Evolutionary conservation across 495 filamentous ascomycete genomes (phyloP).

Genomic region (Xylaria palmicola): DNA sequence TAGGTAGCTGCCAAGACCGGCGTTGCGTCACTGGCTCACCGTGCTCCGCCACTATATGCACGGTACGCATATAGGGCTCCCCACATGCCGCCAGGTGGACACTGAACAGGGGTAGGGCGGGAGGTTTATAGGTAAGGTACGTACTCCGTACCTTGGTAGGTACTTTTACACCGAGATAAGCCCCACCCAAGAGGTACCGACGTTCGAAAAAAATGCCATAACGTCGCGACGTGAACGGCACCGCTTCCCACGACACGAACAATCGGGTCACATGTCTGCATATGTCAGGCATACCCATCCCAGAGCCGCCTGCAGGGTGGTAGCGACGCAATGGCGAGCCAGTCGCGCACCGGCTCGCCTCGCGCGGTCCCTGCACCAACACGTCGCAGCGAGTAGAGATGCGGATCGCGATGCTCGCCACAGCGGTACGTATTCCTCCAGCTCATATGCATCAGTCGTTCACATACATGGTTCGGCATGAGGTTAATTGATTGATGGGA

Average conservation of each 20-base stretch:
- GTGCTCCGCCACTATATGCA: no score
- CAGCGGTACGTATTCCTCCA: not conserved
- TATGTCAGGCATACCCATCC: slow-evolving; percentile 29
- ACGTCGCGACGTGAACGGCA: not conserved
- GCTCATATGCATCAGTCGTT: no score
- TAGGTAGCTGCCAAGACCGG: not conserved
- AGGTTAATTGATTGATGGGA: no score
- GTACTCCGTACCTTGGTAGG: no score
- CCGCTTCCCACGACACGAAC: slow-evolving; percentile 11
- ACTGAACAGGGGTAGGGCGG: not conserved
- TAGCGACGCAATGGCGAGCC: slow-evolving; percentile 21
- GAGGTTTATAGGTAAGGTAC: no score
- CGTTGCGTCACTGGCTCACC: not conserved
- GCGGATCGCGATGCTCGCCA: not conserved
- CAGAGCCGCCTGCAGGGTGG: slow-evolving; percentile 27
- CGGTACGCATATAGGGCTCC: no score
- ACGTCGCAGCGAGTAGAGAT: not conserved
- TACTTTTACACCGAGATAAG: no score
- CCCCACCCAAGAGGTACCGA: no score
- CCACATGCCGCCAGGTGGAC: not conserved
- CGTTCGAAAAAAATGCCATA: not conserved
- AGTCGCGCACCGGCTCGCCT: not conserved
- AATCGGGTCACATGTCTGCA: slow-evolving; percentile 32
- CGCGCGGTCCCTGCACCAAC: slow-evolving; percentile 19
- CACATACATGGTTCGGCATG: no score